Percentiles rank a stretch among this genome's conserved stretches.
These are phyloP conservation scores for Eustoma russellianum DNA, from an alignment of 257 asterid genomes.

Conservation along the genomic window DNA sequence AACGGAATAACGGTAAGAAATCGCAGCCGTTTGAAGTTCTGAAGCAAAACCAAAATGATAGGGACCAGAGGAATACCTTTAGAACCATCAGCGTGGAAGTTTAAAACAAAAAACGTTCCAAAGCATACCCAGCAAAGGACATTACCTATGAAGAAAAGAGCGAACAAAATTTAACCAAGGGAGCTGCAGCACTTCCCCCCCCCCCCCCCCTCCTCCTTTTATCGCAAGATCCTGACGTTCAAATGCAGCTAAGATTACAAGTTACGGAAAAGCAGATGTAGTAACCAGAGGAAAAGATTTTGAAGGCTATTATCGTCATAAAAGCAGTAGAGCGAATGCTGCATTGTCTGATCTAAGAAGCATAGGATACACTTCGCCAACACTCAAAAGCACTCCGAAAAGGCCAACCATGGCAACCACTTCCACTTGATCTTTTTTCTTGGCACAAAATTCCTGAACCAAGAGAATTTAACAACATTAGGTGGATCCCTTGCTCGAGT, in stretches of 20 bases:
- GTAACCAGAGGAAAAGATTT: too few species aligned
- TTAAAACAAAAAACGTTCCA: slow-evolving; percentile 45
- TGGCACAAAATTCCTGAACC: slow-evolving; percentile 66
- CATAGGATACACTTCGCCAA: slow-evolving; percentile 60
- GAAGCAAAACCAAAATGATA: not conserved
- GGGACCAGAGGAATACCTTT: slow-evolving; percentile 20
- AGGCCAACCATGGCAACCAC: slow-evolving; percentile 66
- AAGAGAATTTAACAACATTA: not conserved
- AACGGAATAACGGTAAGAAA: too few species aligned
- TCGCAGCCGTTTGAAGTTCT: too few species aligned
- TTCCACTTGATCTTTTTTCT: slow-evolving; percentile 55
- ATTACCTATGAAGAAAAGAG: slow-evolving; percentile 28
- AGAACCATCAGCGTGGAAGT: slow-evolving; percentile 40
- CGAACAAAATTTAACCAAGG: not conserved
- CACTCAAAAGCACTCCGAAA: slow-evolving; percentile 60
- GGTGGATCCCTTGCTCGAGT: not conserved
- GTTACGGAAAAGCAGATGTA: slow-evolving; percentile 15
- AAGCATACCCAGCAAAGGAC: slow-evolving; percentile 34
- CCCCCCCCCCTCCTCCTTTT: too few species aligned
- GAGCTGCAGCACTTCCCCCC: not conserved
- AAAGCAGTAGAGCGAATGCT: too few species aligned
- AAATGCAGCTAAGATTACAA: slow-evolving; percentile 23
- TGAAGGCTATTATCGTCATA: too few species aligned
- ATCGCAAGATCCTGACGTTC: slow-evolving; percentile 56
- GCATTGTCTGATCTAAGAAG: not conserved